A percentile compares a stretch with the other conserved stretches of the same genome.
These are phyloP conservation scores for Gnetum montanum DNA, from an alignment of 75 land plant species.

Conservation along the genomic window DNA sequence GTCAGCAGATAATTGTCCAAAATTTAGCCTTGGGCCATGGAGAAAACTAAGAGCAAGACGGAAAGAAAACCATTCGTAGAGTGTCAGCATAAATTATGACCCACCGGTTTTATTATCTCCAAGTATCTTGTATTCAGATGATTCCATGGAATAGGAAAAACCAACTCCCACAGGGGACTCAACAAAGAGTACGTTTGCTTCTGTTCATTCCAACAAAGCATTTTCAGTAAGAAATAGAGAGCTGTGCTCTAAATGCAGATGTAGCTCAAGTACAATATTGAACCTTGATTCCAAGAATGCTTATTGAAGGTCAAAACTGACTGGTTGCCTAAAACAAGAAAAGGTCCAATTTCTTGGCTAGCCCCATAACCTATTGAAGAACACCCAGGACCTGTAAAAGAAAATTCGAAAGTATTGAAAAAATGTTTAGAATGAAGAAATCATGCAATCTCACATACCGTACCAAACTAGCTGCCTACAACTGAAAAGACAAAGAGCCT, in stretches of 20 bases:
- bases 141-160: background rate
- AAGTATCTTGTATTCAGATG: background rate
- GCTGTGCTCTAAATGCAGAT: background rate
- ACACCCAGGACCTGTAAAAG: constrained; percentile 75
- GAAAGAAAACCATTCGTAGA: too few species aligned
- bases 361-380: constrained; percentile 89
- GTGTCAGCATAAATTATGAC: too few species aligned
- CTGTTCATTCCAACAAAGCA: background rate
- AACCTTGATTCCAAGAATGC: constrained; percentile 70
- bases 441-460: background rate
- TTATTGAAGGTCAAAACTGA: constrained; percentile 33
- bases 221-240: background rate
- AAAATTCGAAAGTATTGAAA: background rate
- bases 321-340: constrained; percentile 32
- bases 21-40: background rate
- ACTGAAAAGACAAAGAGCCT: background rate
- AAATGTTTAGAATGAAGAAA: background rate
- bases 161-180: constrained; percentile 5
- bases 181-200: background rate
- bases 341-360: constrained; percentile 77
- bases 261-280: background rate
- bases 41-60: background rate
- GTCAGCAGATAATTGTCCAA: background rate
- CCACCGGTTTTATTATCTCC: constrained; percentile 1
- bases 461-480: constrained; percentile 3